A percentile compares a stretch with the other conserved stretches of the same genome.
Conservation (phyloP, 1,284 basidiomycete species). For the Mycena citricolor region DNA sequence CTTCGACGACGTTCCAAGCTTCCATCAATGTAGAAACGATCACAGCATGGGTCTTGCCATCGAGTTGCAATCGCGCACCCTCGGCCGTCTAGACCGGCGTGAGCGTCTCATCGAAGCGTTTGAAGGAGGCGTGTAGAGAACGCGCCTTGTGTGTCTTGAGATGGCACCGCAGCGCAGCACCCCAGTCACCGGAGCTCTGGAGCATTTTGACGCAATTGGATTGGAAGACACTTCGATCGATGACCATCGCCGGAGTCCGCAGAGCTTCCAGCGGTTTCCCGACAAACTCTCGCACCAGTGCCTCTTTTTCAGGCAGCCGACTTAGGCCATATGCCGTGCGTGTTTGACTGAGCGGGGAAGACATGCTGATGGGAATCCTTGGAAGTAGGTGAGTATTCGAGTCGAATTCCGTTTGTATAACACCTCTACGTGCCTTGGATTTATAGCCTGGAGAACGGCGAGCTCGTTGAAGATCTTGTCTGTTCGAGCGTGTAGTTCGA, state of each 20-base stretch:
- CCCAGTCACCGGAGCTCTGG: constrained; percentile 58
- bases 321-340: constrained; percentile 48
- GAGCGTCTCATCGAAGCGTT: no score
- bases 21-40: constrained; percentile 82
- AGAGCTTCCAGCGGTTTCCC: constrained; percentile 59
- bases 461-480: no score
- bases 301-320: constrained; percentile 49
- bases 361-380: no score
- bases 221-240: constrained; percentile 71
- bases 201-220: constrained; percentile 77
- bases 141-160: constrained; percentile 87
- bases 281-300: constrained; percentile 57
- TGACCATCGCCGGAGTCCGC: constrained; percentile 76
- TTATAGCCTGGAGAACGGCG: no score
- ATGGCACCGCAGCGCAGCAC: constrained; percentile 75
- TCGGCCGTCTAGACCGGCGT: constrained; percentile 82
- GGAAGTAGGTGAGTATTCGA: no score
- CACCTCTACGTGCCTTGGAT: no score
- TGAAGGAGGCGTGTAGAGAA: no score
- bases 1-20: constrained; percentile 71
- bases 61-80: constrained; percentile 69
- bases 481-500: no score
- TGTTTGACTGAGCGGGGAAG: no score
- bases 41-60: constrained; percentile 56
- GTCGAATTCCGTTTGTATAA: no score